Base-by-base conservation (phyloP, 2,329 filamentous ascomycete genomes). In the Aspergillus jensenii region DNA sequence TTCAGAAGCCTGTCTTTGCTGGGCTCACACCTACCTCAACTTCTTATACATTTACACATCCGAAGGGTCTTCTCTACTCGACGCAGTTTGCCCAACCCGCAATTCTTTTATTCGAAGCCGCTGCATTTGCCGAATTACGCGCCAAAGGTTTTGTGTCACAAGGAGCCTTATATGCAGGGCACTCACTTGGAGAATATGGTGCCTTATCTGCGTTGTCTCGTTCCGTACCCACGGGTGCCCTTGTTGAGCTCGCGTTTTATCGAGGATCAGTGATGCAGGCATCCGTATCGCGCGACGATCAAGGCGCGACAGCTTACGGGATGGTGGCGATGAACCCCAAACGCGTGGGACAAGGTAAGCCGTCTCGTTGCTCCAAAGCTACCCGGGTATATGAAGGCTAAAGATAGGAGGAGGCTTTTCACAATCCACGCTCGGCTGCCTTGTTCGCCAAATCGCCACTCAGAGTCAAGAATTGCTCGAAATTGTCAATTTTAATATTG, bases 31-130 rank as follows among this genome's bases (percentile, higher is more conserved):
- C 88, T 66, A 91, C 96, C 77, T 88, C 84, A 71, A 96, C 92
- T 1, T 97, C 90, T 0, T 97, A 98, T 82, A 97, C 93, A 1
- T 98, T 97, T 82, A 86, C 88, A 59, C 97, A 93, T n/a, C 92
- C 93, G 2, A 93, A 90, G 7, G 93, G 93, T 68, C 84, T 98
- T 54, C 83, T 98, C 35, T 98, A 93, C 35, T 93, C 93, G 2
- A 98, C 93, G 3, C 95, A 98, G 74, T 98, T 98, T 80, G 97
- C 93, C 0, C 93, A 98, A 77, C 93, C 93, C 33, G 93, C 93
- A 41, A 82, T 98, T 67, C 96, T 95, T 0, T 84, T 98, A 35
- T 98, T 98, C 91, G 93, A 98, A 82, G 97, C 97, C 84, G 93
- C 93, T 50, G 95, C 90, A 67, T 98, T 97, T 68, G 93, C 97